phyloP scores from a whole-genome alignment of 2,329 filamentous ascomycete genomes.

The Colletotrichum viniferum region DNA sequence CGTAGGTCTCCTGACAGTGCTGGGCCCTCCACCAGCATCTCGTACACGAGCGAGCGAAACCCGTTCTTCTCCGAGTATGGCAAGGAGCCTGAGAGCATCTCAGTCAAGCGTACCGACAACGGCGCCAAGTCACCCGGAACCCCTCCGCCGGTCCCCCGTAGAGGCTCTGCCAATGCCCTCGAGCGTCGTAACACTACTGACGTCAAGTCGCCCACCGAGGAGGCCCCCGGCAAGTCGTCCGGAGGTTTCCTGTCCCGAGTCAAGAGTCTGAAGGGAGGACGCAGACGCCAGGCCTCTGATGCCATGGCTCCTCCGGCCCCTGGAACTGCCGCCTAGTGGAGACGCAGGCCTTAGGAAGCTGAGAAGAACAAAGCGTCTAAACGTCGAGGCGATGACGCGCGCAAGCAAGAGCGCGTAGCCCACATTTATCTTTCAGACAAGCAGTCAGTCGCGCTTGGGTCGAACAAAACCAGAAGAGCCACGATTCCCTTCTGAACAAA shows the following conservation, averaged over 20 bases:
- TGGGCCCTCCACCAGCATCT: slow-evolving; percentile 35
- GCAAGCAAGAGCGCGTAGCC: not conserved
- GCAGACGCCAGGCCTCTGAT: slow-evolving; percentile 37
- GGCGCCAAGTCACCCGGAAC: slow-evolving; percentile 56
- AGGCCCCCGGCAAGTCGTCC: slow-evolving; percentile 43
- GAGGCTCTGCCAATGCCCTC: slow-evolving; percentile 44
- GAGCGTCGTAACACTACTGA: slow-evolving; percentile 72
- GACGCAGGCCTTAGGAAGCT: slow-evolving; percentile 8
- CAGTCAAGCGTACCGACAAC: slow-evolving; percentile 43
- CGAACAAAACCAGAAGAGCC: not conserved
- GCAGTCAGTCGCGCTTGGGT: not conserved
- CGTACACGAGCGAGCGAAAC: slow-evolving; percentile 60
- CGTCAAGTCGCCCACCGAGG: slow-evolving; percentile 43
- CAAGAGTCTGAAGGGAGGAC: slow-evolving; percentile 79
- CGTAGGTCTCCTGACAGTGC: slow-evolving; percentile 44
- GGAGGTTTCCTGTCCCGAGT: slow-evolving; percentile 77
- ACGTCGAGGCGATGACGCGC: not conserved
- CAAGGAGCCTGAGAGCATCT: slow-evolving; percentile 58
- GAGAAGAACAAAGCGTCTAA: not conserved
- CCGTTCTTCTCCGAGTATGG: slow-evolving; percentile 85
- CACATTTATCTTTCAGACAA: not conserved
- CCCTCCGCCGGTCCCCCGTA: slow-evolving; percentile 54
- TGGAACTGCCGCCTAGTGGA: slow-evolving; percentile 45
- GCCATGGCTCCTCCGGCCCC: slow-evolving; percentile 26
- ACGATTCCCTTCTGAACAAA: not conserved